phyloP scores from a whole-genome alignment of 148 eudicot genomes.

The Rhododendron henanense region DNA sequence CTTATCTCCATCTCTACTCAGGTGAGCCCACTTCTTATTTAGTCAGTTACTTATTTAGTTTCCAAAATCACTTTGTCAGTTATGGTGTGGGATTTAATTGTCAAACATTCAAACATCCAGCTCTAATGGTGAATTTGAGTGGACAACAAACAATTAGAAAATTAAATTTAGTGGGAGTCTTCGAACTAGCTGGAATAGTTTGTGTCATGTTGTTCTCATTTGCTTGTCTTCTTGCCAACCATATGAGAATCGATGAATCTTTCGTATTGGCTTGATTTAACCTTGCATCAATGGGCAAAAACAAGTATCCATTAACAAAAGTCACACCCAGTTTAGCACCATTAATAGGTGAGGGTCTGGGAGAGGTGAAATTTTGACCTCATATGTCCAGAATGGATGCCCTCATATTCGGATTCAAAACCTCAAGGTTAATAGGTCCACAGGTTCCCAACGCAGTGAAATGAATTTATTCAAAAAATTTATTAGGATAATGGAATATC shows the following conservation, averaged over 20 bases:
- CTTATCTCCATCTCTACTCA: conserved; percentile 88
- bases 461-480: not conserved
- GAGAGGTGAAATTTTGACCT: not conserved
- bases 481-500: not conserved
- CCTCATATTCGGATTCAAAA: not conserved
- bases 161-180: not conserved
- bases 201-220: not conserved
- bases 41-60: not conserved
- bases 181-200: not conserved
- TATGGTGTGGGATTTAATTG: conserved; percentile 1
- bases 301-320: not conserved
- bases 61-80: not conserved
- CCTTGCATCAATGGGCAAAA: not conserved
- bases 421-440: not conserved
- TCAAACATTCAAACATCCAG: not conserved
- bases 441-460: not conserved
- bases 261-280: not conserved
- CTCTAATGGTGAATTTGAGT: not conserved
- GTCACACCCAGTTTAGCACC: not conserved
- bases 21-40: conserved; percentile 39
- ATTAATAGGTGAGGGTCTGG: not conserved
- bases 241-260: not conserved
- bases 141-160: not conserved
- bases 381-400: not conserved
- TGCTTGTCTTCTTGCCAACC: not conserved